Conservation (phyloP, 768 basidiomycete genomes). For the Termitomyces sp. region DNA sequence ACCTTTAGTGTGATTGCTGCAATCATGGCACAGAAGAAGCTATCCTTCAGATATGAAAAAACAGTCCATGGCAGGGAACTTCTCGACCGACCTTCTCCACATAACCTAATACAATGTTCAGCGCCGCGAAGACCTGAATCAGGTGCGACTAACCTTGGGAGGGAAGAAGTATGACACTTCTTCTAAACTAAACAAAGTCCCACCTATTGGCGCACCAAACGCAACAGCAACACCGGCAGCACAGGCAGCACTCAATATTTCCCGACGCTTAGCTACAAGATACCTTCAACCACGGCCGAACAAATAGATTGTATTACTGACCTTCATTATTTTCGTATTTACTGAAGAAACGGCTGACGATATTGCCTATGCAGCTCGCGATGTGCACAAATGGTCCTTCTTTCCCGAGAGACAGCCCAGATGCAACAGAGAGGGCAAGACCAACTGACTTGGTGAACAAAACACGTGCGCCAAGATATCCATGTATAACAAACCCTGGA, state of each 20-base stretch:
- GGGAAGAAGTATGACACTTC: conserved; percentile 98
- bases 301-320: conserved; percentile 18
- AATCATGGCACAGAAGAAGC: conserved; percentile 98
- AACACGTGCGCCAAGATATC: conserved; percentile 88
- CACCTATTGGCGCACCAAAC: conserved; percentile 95
- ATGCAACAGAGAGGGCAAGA: conserved; percentile 85
- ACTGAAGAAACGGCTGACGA: conserved; percentile 73
- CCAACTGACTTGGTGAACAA: conserved; percentile 89
- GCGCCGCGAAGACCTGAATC: neutral
- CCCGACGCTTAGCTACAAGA: conserved; percentile 76
- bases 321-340: conserved; percentile 98
- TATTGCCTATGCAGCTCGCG: conserved; percentile 89
- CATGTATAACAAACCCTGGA: conserved; percentile 91
- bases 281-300: neutral
- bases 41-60: conserved; percentile 27
- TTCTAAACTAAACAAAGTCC: conserved; percentile 88
- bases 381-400: conserved; percentile 82
- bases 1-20: conserved; percentile 92
- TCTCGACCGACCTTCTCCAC: conserved; percentile 76
- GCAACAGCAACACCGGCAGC: conserved; percentile 98
- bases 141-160: conserved; percentile 54
- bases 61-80: conserved; percentile 14
- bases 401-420: conserved; percentile 81
- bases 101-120: conserved; percentile 51
- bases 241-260: conserved; percentile 92